Evolutionary conservation across 345 rosid species (phyloP).

Genomic region (Boechera stricta): DNA sequence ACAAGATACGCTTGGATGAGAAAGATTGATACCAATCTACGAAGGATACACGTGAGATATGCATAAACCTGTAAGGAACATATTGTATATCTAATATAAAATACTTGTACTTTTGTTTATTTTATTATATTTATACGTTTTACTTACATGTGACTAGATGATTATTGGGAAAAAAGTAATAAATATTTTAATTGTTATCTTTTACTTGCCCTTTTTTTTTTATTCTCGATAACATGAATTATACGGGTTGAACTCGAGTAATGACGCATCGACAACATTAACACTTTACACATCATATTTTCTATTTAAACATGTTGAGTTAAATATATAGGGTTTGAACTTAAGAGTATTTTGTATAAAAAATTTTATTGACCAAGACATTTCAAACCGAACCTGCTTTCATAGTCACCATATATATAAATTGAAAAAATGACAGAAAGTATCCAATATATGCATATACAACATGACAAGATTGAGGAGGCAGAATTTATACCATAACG

Average conservation of each 20-base stretch:
- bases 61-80: constrained; percentile 25
- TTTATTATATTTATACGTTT: constrained; percentile 1
- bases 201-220: too few species aligned
- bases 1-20: constrained; percentile 38
- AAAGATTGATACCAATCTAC: constrained; percentile 40
- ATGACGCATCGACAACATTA: neutral
- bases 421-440: neutral
- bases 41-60: constrained; percentile 35
- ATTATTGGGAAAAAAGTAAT: neutral
- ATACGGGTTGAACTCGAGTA: too few species aligned
- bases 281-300: neutral
- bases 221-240: neutral
- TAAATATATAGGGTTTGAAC: neutral
- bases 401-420: constrained; percentile 3
- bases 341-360: neutral
- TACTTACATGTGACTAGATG: constrained; percentile 19
- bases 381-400: neutral
- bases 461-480: constrained; percentile 36
- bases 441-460: constrained; percentile 20
- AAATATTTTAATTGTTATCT: neutral
- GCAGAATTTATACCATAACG: constrained; percentile 42
- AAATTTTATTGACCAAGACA: neutral
- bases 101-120: constrained; percentile 11
- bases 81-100: constrained; percentile 7
- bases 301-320: neutral